Base-by-base conservation (phyloP, 2,329 filamentous ascomycete genomes). In the Elsinoe arachidis region DNA sequence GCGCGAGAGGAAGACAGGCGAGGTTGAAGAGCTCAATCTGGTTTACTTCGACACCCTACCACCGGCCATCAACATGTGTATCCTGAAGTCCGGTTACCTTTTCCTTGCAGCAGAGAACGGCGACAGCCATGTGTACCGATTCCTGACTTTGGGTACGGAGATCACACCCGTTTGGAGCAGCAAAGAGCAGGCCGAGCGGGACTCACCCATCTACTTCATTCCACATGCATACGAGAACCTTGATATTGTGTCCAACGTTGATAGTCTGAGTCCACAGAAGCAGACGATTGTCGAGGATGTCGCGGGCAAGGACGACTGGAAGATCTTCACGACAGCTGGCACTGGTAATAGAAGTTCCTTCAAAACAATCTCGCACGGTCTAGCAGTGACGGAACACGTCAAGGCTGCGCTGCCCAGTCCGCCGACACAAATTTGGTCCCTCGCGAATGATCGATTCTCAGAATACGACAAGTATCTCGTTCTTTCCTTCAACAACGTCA, bases 11-110 rank as follows among this genome's bases (percentile, higher is more conserved):
- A 78, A 85, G 0, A 92, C 88, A 0, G 87, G 87, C 30, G 88
- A 93, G 67, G 91, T 97, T 1, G 82, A 82, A 65, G 80, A 85
- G 59, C 76, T 99, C 58, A 93, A 90, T 70, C 88, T 99, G 73
- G 96, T 96, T 70, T 99, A 97, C 72, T 99, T 97, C 65, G 93
- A 99, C 66, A 99, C 93, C 0, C 87, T 96, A 2, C 92, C 95
- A 0, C 79, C 95, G 37, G 90, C 91, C 0, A 85, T 88, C 0
- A 95, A 83, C 67, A 80, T 99, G 44, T 90, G 90, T 69, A 96
- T 99, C 63, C 73, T 99, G 63, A 96, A 96, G 74, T 96, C 90
- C 63, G 95, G 93, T 26, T 99, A 96, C 68, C 80, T 99, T 10
- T 99, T 93, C 67, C 87, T 92, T 55, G 90, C 90, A 6, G 89